phyloP scores from a whole-genome alignment of 129 eudicot genomes.

The Lactuca sativa region DNA sequence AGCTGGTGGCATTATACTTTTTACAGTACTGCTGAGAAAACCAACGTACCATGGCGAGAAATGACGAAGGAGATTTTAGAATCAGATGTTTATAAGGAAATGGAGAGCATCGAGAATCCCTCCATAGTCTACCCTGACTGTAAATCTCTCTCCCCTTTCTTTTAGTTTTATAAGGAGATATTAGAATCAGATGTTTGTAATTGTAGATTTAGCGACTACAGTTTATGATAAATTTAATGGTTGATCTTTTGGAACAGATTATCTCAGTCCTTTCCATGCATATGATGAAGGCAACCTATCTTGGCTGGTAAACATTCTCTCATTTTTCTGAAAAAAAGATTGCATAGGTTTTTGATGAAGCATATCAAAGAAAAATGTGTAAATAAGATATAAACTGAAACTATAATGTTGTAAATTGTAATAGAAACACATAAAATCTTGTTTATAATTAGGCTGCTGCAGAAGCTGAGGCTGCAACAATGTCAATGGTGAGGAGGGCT shows the following conservation, averaged over 20 bases:
- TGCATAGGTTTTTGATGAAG: too few species aligned
- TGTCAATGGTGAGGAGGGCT: constrained; percentile 82
- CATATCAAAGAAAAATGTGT: too few species aligned
- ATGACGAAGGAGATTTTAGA: constrained; percentile 87
- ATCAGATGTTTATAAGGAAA: constrained; percentile 80
- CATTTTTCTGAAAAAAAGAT: background rate
- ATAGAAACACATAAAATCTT: background rate
- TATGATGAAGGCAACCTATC: constrained; percentile 99
- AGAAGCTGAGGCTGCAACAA: constrained; percentile 97
- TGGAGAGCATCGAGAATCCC: constrained; percentile 55
- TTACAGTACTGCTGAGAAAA: constrained; percentile 97
- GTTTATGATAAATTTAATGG: constrained; percentile 1
- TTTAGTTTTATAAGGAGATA: background rate
- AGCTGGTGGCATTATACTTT: background rate
- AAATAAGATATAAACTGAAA: too few species aligned
- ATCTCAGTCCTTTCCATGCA: constrained; percentile 96
- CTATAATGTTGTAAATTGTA: too few species aligned
- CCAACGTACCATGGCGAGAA: constrained; percentile 87
- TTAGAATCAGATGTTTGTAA: too few species aligned
- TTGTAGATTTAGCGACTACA: background rate
- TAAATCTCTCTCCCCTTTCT: constrained; percentile 34
- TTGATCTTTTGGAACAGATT: constrained; percentile 52
- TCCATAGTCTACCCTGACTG: constrained; percentile 81
- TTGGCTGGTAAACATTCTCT: constrained; percentile 79
- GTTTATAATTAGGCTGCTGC: constrained; percentile 85